These are phyloP conservation scores for Mortierella sp. DNA, from an alignment of 371 early-diverging fungal species.

Conservation along the genomic window DNA sequence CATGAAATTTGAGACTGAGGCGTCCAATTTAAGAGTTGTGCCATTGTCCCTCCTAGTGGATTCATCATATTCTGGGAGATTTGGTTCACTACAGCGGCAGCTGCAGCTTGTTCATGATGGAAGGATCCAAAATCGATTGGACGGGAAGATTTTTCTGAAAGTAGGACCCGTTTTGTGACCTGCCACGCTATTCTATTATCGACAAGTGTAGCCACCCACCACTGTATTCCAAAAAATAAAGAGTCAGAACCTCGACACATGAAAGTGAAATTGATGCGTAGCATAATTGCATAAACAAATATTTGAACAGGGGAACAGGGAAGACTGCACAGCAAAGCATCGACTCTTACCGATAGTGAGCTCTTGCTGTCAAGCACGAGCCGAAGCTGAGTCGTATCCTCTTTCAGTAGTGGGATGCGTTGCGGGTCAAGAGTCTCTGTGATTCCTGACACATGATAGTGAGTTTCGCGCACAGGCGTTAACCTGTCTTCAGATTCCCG, in stretches of 20 bases:
- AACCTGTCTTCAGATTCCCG: constrained; percentile 1
- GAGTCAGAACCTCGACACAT: no score
- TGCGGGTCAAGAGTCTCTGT: constrained; percentile 47
- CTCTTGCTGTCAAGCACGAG: constrained; percentile 35
- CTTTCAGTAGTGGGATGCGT: constrained; percentile 40
- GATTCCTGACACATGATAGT: constrained; percentile 40
- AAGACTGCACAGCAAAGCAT: not conserved
- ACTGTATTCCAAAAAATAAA: constrained; percentile 16
- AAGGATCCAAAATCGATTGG: constrained; percentile 10
- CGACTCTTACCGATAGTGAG: constrained; percentile 28
- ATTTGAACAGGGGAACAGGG: not conserved
- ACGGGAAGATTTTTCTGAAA: constrained; percentile 40
- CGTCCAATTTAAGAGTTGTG: constrained; percentile 33
- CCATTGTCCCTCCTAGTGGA: constrained; percentile 47
- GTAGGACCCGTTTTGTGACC: constrained; percentile 30
- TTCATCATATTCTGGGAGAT: constrained; percentile 39
- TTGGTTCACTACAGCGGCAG: constrained; percentile 16
- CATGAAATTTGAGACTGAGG: constrained; percentile 32
- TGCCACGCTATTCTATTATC: constrained; percentile 52
- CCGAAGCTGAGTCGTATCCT: constrained; percentile 42
- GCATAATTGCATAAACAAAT: not conserved
- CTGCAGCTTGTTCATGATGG: constrained; percentile 20
- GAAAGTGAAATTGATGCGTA: not conserved
- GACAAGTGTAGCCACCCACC: constrained; percentile 52
- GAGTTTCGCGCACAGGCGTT: constrained; percentile 27